These are phyloP conservation scores for Spergularia marina DNA, from an alignment of 148 eudicot genomes.

Conservation along the genomic window DNA sequence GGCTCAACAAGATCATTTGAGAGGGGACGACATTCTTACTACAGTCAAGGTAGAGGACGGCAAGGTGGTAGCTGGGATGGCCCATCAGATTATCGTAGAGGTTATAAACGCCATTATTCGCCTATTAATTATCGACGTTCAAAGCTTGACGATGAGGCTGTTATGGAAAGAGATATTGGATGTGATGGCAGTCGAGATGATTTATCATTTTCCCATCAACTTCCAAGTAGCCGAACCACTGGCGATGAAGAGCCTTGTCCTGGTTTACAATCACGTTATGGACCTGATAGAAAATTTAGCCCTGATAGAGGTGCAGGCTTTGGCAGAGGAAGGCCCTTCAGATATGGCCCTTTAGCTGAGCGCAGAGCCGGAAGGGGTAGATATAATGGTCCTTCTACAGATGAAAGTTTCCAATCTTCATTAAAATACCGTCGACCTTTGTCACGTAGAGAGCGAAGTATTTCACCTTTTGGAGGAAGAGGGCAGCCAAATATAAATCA, in stretches of 20 bases:
- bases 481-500: conserved; percentile 28
- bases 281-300: conserved; percentile 25
- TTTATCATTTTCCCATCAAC: conserved; percentile 26
- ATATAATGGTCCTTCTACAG: conserved; percentile 33
- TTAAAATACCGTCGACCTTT: conserved; percentile 30
- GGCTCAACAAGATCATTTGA: conserved; percentile 32
- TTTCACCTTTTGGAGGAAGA: conserved; percentile 36
- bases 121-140: conserved; percentile 27
- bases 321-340: conserved; percentile 34
- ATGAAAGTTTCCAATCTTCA: conserved; percentile 34
- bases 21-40: conserved; percentile 26
- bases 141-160: conserved; percentile 24
- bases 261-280: conserved; percentile 25
- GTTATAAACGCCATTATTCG: conserved; percentile 33
- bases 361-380: conserved; percentile 33
- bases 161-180: conserved; percentile 13
- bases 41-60: conserved; percentile 32
- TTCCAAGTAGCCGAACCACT: conserved; percentile 17
- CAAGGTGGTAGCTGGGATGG: conserved; percentile 30
- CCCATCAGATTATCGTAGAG: conserved; percentile 25
- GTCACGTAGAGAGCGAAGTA: conserved; percentile 31
- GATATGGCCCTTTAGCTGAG: conserved; percentile 20
- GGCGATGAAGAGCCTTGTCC: conserved; percentile 13
- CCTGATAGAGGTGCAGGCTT: conserved; percentile 27
- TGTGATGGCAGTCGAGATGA: conserved; percentile 25